Base-by-base conservation (phyloP, 345 rosid species). In the Eucalyptus erythrocorys region DNA sequence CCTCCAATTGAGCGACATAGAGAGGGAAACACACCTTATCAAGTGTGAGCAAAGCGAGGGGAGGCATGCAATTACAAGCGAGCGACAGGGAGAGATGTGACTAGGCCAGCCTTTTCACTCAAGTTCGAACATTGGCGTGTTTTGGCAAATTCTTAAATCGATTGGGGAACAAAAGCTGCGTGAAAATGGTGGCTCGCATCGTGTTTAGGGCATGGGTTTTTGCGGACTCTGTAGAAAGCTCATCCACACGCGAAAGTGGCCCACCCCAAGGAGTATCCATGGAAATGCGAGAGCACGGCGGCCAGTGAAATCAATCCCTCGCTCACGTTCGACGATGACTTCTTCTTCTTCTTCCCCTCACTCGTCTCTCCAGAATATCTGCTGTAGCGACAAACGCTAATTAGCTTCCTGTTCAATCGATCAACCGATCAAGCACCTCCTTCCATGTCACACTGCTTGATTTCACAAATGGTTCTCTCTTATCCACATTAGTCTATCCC, bases 281-380 rank as follows among this genome's bases (percentile, higher is more conserved):
- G 55, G 55, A 17, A 50, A 16, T 21, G 57, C 57, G 26, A 17
- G 57, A 53, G 30, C 61, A 22, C 61, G 13, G 3, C 13, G 61
- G 61, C 61, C 0, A 55, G 30, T 0, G 0, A 22, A 0, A 55
- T 55, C 61, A 24, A 55, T 55, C 0, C 8, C 27, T 55, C 0
- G 1, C 61, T 55, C 12, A 10, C 6, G 30, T 55, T 30, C 61
- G 10, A 55, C 0, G 30, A 26, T 55, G 30, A 55, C 57, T 19
- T 51, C 30, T 55, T 53, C 5, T 4, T 55, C 30, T 55, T 22
- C 61, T 24, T 21, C 61, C 6, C 61, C 61, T 24, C 30, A 0
- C 1, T 55, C 30, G 30, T 24, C 61, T 51, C 61, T 55, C 61
- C 6, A 55, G 5, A 55, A 24, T 55, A 10, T 55, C 61, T 55